Conservation (phyloP, 495 filamentous ascomycete species). For the Cercophora samala region DNA sequence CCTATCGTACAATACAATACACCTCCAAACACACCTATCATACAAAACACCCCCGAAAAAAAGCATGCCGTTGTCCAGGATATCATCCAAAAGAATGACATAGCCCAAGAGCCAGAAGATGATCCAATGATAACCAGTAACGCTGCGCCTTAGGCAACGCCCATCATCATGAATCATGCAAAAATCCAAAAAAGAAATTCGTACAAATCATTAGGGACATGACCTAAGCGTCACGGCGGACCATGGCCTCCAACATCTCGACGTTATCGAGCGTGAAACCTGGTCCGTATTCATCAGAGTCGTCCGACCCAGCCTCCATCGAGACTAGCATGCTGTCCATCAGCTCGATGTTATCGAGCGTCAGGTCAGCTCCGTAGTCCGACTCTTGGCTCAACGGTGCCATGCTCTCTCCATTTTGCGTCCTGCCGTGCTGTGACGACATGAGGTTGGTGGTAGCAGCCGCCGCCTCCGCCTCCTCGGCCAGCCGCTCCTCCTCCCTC, state of each 20-base stretch:
- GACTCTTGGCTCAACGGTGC: background rate
- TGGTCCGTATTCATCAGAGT: background rate
- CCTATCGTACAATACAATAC: background rate
- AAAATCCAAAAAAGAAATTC: background rate
- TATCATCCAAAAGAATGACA: background rate
- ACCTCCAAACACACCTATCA: background rate
- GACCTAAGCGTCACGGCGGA: background rate
- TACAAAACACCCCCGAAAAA: background rate
- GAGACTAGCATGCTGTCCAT: background rate
- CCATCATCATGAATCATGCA: background rate
- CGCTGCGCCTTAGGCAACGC: background rate
- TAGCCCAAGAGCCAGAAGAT: background rate
- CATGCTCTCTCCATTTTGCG: background rate
- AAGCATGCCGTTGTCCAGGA: background rate
- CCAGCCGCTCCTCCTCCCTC: slow-evolving; percentile 15
- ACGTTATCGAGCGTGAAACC: background rate
- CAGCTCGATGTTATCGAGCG: background rate
- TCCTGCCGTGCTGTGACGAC: background rate
- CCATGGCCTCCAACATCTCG: background rate
- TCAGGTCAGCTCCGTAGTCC: background rate
- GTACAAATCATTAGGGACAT: background rate
- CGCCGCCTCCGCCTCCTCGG: background rate
- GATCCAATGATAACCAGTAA: background rate
- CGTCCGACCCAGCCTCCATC: background rate
- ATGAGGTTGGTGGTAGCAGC: background rate